Percentiles rank a stretch among this genome's conserved stretches.
Evolutionary conservation across 139 green algal species (phyloP).

Genomic region (Micractinium conductrix): DNA sequence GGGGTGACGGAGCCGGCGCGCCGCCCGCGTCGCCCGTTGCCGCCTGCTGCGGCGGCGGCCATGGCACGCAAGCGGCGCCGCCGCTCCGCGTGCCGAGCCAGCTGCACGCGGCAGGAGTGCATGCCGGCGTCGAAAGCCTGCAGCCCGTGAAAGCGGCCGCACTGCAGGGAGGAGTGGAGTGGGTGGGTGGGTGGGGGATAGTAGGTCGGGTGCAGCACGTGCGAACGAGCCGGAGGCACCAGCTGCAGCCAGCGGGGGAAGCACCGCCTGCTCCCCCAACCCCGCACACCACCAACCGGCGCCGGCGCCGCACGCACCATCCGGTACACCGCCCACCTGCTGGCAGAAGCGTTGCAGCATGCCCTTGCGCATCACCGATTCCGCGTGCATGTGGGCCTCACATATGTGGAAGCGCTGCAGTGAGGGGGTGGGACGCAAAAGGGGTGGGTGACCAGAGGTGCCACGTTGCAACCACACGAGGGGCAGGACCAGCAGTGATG

Average conservation of each 20-base stretch:
- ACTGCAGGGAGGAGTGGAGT: slow-evolving; percentile 33
- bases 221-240: too few relatives aligned
- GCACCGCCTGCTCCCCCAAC: too few relatives aligned
- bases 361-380: not conserved
- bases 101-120: slow-evolving; percentile 19
- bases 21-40: not conserved
- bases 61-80: slow-evolving; percentile 12
- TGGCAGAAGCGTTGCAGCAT: slow-evolving; percentile 29
- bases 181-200: too few relatives aligned
- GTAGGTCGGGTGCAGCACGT: too few relatives aligned
- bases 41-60: not conserved
- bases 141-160: slow-evolving; percentile 55
- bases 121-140: slow-evolving; percentile 37
- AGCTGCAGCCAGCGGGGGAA: too few relatives aligned
- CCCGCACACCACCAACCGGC: too few relatives aligned
- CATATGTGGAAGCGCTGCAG: slow-evolving; percentile 30
- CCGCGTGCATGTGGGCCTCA: slow-evolving; percentile 19
- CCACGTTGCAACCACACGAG: too few relatives aligned
- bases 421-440: not conserved
- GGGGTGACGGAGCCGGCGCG: not conserved
- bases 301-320: too few relatives aligned
- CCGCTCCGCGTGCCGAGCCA: slow-evolving; percentile 21
- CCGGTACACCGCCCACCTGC: too few relatives aligned
- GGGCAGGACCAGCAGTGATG: too few relatives aligned
- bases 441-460: too few relatives aligned